These are phyloP conservation scores for Phaeomoniella chlamydospora DNA, from an alignment of 2,329 filamentous ascomycete genomes.

Conservation along the genomic window DNA sequence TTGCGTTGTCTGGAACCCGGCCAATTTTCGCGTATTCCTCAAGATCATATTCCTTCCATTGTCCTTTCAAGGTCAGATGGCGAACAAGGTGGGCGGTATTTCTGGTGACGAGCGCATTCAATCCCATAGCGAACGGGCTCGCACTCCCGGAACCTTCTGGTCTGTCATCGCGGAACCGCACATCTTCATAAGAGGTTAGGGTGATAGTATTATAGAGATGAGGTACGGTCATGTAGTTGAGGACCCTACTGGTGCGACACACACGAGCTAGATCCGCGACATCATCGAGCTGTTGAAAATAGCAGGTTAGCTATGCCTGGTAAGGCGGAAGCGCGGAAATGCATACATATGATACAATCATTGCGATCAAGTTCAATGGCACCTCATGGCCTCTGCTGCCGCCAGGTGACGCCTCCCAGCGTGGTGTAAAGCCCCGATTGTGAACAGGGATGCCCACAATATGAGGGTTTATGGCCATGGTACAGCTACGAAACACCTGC, in stretches of 20 bases:
- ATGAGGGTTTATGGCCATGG: too few relatives aligned
- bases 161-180: conserved; percentile 41
- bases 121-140: conserved; percentile 48
- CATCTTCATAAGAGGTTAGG: conserved; percentile 42
- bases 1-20: conserved; percentile 46
- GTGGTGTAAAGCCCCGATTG: too few relatives aligned
- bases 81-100: conserved; percentile 37
- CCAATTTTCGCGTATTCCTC: conserved; percentile 46
- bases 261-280: conserved; percentile 42
- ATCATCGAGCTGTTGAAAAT: conserved; percentile 36
- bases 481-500: too few relatives aligned
- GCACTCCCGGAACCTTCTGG: conserved; percentile 48
- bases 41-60: conserved; percentile 42
- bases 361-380: conserved; percentile 43
- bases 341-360: conserved; percentile 40
- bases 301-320: conserved; percentile 1
- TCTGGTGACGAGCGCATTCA: conserved; percentile 46
- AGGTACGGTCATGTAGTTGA: conserved; percentile 51
- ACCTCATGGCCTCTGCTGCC: conserved; percentile 18
- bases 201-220: conserved; percentile 43
- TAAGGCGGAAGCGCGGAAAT: background rate
- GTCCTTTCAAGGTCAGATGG: conserved; percentile 36
- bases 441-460: too few relatives aligned
- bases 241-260: conserved; percentile 44
- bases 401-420: too few relatives aligned